These are phyloP conservation scores for Lactarius tabidus DNA, from an alignment of 768 basidiomycete species.

Conservation along the genomic window DNA sequence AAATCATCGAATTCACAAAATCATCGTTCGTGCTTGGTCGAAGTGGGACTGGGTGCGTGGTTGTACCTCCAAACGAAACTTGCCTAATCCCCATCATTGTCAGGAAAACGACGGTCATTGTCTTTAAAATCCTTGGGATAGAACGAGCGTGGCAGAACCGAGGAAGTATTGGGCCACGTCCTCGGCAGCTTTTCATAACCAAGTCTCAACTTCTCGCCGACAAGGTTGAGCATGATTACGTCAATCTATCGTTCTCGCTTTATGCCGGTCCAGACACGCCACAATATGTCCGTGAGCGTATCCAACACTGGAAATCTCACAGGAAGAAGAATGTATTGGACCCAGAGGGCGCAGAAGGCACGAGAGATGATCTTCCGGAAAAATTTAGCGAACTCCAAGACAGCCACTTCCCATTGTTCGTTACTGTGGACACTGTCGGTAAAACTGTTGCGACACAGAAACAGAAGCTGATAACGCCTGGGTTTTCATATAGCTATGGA, in stretches of 20 bases:
- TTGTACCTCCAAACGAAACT: not conserved
- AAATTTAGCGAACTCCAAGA: conserved; percentile 55
- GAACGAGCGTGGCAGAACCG: conserved; percentile 50
- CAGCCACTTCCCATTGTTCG: conserved; percentile 63
- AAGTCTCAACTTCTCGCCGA: conserved; percentile 60
- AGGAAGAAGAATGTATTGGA: conserved; percentile 34
- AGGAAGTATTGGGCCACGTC: conserved; percentile 38
- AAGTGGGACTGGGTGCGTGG: conserved; percentile 65
- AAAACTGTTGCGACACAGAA: not conserved
- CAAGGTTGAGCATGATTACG: conserved; percentile 70
- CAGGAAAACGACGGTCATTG: conserved; percentile 74
- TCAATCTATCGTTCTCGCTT: conserved; percentile 46
- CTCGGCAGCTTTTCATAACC: conserved; percentile 69
- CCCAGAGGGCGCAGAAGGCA: conserved; percentile 41
- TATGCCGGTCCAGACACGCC: conserved; percentile 35
- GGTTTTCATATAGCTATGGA: conserved; percentile 39
- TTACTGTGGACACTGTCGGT: conserved; percentile 59
- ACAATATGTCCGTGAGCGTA: conserved; percentile 36
- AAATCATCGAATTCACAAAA: conserved; percentile 16
- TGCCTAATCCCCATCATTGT: not conserved
- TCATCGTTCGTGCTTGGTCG: conserved; percentile 36
- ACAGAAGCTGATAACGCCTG: not conserved
- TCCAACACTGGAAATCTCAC: conserved; percentile 23
- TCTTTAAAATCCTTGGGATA: conserved; percentile 70
- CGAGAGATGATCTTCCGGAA: conserved; percentile 44